Base-by-base conservation (phyloP, 2,329 filamentous ascomycete genomes). In the Phialemoniopsis sp. region DNA sequence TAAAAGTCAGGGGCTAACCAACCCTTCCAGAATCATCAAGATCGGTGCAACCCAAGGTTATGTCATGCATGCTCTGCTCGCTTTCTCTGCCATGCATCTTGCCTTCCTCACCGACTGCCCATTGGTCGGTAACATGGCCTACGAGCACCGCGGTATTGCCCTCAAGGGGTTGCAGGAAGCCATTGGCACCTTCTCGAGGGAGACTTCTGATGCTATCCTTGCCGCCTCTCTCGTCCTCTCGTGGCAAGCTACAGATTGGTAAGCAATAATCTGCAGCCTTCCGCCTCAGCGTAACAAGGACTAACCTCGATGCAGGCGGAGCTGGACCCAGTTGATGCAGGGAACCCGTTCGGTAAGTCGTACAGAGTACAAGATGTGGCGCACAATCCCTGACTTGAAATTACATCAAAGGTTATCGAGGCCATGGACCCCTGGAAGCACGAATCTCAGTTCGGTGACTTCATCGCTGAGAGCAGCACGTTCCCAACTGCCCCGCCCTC, bases 241-340 rank as follows among this genome's bases (percentile, higher is more conserved):
- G 29, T 97, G 93, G 90, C 91, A 97, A 68, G 87, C 89, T 40
- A 93, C 85, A 44, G 91, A 97, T 68, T 97, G 90, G 91, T 94
- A 76, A 72, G 83, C 56, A 59, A 59, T 68, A 26, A 56, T 49
- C 51, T 58, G 53, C 51, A 50, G 40, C 50, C 46, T 51, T 33
- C 55, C 54, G 53, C 17, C 34, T 35, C 44, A 40, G 13, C 19
- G 40, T 39, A 45, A 51, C 42, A 38, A 30, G 50, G 40, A 54
- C 66, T 72, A 55, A 72, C 48, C 42, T 19, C 15, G 29, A 53
- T 45, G 51, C 58, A 95, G 89, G 87, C 84, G 85, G 61, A 87
- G 84, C 64, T 97, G 91, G 91, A 89, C 85, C 46, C 90, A 90
- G 49, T 71, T 96, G 44, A 93, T 95, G 73, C 87, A 91, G 56